phyloP scores from a whole-genome alignment of 805 yeast genomes.

The Kodamaea sagamina region DNA sequence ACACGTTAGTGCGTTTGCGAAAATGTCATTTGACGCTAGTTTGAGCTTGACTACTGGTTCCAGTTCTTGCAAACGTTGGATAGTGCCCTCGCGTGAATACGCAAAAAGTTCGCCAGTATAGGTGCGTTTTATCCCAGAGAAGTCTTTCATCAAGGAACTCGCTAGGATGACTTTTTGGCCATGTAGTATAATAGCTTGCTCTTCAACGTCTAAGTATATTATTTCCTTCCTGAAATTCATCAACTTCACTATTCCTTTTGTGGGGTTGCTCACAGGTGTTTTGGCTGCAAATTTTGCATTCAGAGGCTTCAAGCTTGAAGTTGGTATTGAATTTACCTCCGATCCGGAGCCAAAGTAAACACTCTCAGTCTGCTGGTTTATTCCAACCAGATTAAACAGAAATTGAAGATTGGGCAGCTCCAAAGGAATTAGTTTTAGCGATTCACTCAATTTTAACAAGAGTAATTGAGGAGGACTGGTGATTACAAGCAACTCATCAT shows the following conservation, averaged over 20 bases:
- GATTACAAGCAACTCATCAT: conserved; percentile 35
- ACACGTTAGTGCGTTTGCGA: conserved; percentile 19
- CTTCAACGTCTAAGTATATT: conserved; percentile 38
- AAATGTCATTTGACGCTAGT: conserved; percentile 22
- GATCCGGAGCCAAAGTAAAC: conserved; percentile 1
- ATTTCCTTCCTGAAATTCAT: conserved; percentile 25
- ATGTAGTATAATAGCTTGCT: no score
- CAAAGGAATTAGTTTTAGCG: neutral
- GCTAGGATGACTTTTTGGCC: conserved; percentile 23
- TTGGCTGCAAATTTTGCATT: neutral
- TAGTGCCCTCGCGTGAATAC: conserved; percentile 46
- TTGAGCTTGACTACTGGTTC: conserved; percentile 16
- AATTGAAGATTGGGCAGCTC: neutral
- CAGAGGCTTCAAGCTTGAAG: neutral
- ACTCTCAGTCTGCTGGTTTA: neutral
- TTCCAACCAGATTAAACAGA: conserved; percentile 2
- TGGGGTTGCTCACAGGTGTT: neutral
- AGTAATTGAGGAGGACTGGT: conserved; percentile 37
- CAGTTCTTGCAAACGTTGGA: conserved; percentile 8
- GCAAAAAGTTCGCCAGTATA: conserved; percentile 31
- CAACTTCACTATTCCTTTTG: conserved; percentile 24
- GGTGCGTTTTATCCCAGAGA: conserved; percentile 42
- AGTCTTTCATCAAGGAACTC: conserved; percentile 37
- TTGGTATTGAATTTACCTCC: neutral
- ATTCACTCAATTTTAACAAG: conserved; percentile 19